phyloP scores from a whole-genome alignment of 225 moss, liverwort and hornwort species.

The Climacium dendroides region DNA sequence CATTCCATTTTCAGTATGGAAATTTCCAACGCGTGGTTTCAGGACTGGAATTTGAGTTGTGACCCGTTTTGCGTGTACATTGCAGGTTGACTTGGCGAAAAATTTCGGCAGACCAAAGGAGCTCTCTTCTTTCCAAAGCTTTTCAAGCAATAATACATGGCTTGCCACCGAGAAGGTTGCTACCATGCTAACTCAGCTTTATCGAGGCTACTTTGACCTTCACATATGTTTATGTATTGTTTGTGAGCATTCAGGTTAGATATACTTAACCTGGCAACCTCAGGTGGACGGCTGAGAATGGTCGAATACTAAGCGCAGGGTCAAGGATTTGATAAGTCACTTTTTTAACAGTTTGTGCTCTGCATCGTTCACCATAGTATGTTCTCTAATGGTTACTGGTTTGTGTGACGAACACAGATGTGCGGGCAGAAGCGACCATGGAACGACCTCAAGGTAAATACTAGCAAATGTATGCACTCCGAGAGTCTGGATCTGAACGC shows the following conservation, averaged over 20 bases:
- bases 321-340: not conserved
- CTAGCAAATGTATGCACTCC: constrained; percentile 21
- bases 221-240: not conserved
- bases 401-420: constrained; percentile 18
- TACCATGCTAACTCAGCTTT: not conserved
- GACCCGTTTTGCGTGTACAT: not conserved
- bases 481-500: constrained; percentile 72
- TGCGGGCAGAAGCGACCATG: constrained; percentile 87
- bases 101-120: constrained; percentile 69
- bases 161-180: constrained; percentile 70
- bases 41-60: not conserved
- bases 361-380: not conserved
- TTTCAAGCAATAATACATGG: constrained; percentile 66
- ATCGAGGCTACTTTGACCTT: not conserved
- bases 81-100: constrained; percentile 45
- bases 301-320: not conserved
- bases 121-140: constrained; percentile 99
- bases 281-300: not conserved
- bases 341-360: not conserved
- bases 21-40: not conserved
- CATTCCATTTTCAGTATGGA: not conserved
- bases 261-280: not conserved
- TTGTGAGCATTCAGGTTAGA: not conserved
- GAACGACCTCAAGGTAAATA: constrained; percentile 43
- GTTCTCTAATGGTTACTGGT: not conserved